These are phyloP conservation scores for Lachancea cidri DNA, from an alignment of 805 yeast genomes.

Conservation along the genomic window DNA sequence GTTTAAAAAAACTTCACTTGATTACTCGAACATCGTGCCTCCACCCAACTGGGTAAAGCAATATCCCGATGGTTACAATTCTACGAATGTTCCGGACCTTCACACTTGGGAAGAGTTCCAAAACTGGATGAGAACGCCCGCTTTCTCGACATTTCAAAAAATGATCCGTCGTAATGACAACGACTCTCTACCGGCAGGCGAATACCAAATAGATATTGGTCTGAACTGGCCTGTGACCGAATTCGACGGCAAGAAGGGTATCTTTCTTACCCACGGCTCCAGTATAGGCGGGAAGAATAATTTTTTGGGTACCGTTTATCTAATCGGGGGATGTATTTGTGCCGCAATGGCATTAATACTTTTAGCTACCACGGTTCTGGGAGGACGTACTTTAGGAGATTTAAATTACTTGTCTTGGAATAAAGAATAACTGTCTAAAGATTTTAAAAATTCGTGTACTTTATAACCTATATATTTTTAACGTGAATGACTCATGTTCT, in stretches of 20 bases:
- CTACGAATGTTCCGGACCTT: constrained; percentile 70
- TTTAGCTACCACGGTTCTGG: constrained; percentile 49
- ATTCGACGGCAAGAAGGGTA: constrained; percentile 67
- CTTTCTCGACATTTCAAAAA: constrained; percentile 62
- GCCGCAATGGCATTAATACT: constrained; percentile 50
- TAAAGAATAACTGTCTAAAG: constrained; percentile 39
- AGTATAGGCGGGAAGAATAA: constrained; percentile 72
- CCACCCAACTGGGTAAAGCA: constrained; percentile 85
- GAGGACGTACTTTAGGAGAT: constrained; percentile 71
- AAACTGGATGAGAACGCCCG: constrained; percentile 95
- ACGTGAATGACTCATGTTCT: background rate
- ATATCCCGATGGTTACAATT: constrained; percentile 88
- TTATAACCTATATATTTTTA: no score
- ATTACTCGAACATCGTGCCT: constrained; percentile 70
- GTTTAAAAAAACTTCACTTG: constrained; percentile 68
- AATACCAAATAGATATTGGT: constrained; percentile 60
- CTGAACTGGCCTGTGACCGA: constrained; percentile 74
- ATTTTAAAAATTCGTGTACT: background rate
- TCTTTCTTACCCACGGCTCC: constrained; percentile 65
- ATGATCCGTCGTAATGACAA: constrained; percentile 58
- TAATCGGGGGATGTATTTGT: constrained; percentile 70
- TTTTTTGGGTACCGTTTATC: constrained; percentile 69
- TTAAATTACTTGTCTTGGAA: constrained; percentile 71
- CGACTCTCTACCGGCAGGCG: constrained; percentile 50
- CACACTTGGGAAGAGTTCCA: constrained; percentile 78